Evolutionary conservation across 805 yeast genomes (phyloP).

Genomic region (Saccharomycopsis microspora): DNA sequence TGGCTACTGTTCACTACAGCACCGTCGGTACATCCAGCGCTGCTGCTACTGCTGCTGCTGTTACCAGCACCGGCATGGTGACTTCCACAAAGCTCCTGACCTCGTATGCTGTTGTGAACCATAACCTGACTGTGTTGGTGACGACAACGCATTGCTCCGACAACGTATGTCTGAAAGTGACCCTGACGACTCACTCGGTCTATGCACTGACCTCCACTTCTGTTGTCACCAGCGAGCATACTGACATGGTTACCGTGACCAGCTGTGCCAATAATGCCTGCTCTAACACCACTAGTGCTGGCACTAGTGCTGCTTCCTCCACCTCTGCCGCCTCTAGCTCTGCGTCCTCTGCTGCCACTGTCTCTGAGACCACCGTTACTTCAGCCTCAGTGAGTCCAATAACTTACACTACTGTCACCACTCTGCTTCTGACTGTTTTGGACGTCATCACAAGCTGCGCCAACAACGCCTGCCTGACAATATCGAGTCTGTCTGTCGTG

Average conservation of each 20-base stretch:
- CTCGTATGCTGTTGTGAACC: not conserved
- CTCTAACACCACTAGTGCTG: not conserved
- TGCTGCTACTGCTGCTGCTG: not conserved
- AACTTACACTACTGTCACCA: conserved; percentile 13
- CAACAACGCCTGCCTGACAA: too few species aligned
- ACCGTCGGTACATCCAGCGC: conserved; percentile 1
- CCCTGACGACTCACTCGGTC: not conserved
- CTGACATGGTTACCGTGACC: conserved; percentile 23
- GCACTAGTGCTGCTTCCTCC: conserved; percentile 7
- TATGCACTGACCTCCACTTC: not conserved
- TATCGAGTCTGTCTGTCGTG: not conserved
- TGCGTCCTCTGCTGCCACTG: conserved; percentile 16
- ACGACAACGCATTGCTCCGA: conserved; percentile 21
- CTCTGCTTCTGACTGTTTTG: not conserved
- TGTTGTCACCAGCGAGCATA: conserved; percentile 4
- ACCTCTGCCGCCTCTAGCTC: conserved; percentile 13
- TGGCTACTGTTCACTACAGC: not conserved
- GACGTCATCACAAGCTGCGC: too few species aligned
- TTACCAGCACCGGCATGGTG: not conserved
- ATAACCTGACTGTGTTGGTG: conserved; percentile 21
- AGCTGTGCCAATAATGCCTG: conserved; percentile 18
- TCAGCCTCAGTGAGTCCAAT: conserved; percentile 3
- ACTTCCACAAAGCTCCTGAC: not conserved
- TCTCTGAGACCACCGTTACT: conserved; percentile 8
- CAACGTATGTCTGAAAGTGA: conserved; percentile 6